Conservation (phyloP, 2,329 filamentous ascomycete species). For the Paraphoma chrysanthemicola region DNA sequence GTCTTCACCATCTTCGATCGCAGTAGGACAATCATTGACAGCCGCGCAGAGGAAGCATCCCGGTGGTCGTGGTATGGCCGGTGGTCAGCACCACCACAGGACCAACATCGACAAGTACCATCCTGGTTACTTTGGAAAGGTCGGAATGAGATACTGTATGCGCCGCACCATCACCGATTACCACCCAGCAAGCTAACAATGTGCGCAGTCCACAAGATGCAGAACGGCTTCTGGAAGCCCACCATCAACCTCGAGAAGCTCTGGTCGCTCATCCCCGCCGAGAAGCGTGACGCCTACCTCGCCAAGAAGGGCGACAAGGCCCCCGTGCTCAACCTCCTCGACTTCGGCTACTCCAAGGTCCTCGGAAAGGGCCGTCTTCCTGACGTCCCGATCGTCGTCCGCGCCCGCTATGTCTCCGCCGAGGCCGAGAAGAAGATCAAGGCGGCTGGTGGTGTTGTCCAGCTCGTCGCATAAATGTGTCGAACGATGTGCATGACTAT, state of each 20-base stretch:
- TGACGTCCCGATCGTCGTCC: conserved; percentile 90
- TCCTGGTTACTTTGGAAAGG: conserved; percentile 99
- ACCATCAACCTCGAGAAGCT: conserved; percentile 99
- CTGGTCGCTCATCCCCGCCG: conserved; percentile 90
- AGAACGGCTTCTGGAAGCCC: conserved; percentile 98
- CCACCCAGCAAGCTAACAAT: conserved; percentile 50
- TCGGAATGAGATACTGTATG: conserved; percentile 61
- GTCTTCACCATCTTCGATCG: not conserved
- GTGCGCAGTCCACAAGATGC: conserved; percentile 81
- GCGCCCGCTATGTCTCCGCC: conserved; percentile 92
- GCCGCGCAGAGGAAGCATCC: conserved; percentile 72
- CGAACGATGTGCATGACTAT: conserved; percentile 30
- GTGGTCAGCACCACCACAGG: conserved; percentile 98
- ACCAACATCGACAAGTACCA: conserved; percentile 95
- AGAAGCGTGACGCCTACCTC: conserved; percentile 94
- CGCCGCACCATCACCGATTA: not conserved
- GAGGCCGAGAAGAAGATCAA: conserved; percentile 99
- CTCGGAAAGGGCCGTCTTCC: conserved; percentile 98
- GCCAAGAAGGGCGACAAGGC: conserved; percentile 86
- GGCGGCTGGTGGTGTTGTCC: conserved; percentile 92
- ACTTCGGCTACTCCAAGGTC: conserved; percentile 97
- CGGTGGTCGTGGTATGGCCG: conserved; percentile 81
- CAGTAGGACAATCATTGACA: conserved; percentile 4
- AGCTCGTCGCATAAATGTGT: conserved; percentile 82
- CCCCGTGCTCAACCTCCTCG: conserved; percentile 96